A percentile compares a stretch with the other conserved stretches of the same genome.
These are phyloP conservation scores for Oxytropis ochrocephala DNA, from an alignment of 306 rosid species.

Conservation along the genomic window DNA sequence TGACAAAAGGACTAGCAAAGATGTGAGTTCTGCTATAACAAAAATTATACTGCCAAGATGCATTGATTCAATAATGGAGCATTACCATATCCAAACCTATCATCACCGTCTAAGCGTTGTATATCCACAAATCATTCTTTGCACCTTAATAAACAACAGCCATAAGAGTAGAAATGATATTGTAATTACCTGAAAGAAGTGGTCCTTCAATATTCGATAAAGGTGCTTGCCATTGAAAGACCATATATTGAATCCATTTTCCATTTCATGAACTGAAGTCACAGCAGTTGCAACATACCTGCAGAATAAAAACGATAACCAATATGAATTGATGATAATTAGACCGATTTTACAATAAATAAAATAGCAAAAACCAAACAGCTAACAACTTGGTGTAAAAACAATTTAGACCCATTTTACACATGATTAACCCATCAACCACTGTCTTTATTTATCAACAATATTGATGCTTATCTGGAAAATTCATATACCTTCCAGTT, in stretches of 20 bases:
- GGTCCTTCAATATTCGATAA: constrained; percentile 72
- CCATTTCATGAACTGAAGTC: constrained; percentile 96
- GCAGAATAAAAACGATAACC: constrained; percentile 2
- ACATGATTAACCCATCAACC: not conserved
- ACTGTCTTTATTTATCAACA: not conserved
- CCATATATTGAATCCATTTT: constrained; percentile 91
- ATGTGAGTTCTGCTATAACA: too few relatives aligned
- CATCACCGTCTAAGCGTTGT: not conserved
- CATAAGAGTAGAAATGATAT: not conserved
- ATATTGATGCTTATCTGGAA: not conserved
- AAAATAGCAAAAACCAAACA: not conserved
- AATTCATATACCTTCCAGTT: constrained; percentile 64
- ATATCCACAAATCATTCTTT: not conserved
- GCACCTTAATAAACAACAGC: not conserved
- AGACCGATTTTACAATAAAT: too few relatives aligned
- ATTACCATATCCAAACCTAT: too few relatives aligned
- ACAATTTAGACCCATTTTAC: not conserved
- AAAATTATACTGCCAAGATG: too few relatives aligned
- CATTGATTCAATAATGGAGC: constrained; percentile 20
- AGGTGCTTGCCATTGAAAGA: constrained; percentile 86
- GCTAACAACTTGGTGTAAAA: not conserved
- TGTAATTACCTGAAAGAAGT: constrained; percentile 52
- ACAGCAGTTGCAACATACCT: constrained; percentile 90
- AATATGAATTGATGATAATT: not conserved
- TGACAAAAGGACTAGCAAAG: not conserved